Evolutionary conservation across 176 grass and related monocot genomes (phyloP), one percentile per base, ranked within the genome.

Genomic region (Juncus inflexus): DNA sequence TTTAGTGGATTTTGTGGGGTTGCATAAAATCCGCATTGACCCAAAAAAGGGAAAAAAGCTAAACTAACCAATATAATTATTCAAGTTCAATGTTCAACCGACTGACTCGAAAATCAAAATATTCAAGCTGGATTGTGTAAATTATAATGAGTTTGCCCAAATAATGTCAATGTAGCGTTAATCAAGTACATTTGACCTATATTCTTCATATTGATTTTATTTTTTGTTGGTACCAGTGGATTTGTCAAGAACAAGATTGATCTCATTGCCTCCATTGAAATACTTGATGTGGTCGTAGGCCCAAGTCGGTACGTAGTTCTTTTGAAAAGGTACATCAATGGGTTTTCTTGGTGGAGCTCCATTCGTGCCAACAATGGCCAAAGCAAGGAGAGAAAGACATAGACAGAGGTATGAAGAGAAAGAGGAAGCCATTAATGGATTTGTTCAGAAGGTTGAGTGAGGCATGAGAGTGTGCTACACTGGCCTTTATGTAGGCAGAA

Each of bases 271-370:
- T 40, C 79, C 79, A 83, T 88, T 81, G 3, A 78, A 3, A 81
- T 85, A 88, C 60, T 64, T 78, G 76, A 94, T 88, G 72, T 94
- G 90, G 71, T 92, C 89, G 69, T 66, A 4, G 76, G 84, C 89
- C 89, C 89, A 92, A 37, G 89, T 87, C 61, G 89, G 89, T 45
- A 85, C 89, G 77, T 92, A 92, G 78, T 85, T 92, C 67, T 66
- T 85, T 57, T 66, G 8, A 64, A 94, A 94, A 10, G 76, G 76
- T 55, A 88, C 90, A 83, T 94, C 59, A 58, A 94, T 80, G 14
- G 90, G 85, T 70, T 83, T 94, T 74, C 79, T 61, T 7, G 90
- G 90, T 39, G 85, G 36, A 41, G 71, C 14, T 5, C 52, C 67
- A 71, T 71, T 4, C 16, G 67, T 71, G 52, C 39, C 42, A 71